Conservation (phyloP, 148 eudicot species). For the Chenopodium album region DNA sequence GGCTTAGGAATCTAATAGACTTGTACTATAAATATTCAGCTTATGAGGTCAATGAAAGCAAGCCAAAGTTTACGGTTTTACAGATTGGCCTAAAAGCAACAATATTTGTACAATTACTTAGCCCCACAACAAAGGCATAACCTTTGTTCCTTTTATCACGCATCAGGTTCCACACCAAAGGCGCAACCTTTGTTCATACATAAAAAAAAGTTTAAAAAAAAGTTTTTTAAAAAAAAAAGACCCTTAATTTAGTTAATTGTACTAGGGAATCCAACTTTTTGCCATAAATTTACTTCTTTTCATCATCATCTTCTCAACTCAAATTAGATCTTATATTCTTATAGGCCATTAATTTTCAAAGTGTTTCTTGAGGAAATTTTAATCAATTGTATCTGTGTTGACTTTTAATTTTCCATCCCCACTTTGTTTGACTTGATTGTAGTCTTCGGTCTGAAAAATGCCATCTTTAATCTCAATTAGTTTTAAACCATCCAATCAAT, state of each 20-base stretch:
- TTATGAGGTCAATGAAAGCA: too few species aligned
- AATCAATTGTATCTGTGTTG: neutral
- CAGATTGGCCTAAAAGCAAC: constrained; percentile 17
- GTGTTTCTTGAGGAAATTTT: too few species aligned
- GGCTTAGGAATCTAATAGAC: too few species aligned
- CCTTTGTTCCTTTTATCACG: too few species aligned
- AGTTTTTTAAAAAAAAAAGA: too few species aligned
- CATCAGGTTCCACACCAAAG: neutral
- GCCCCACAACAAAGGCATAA: neutral
- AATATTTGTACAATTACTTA: neutral
- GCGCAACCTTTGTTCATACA: neutral
- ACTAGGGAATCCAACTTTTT: neutral
- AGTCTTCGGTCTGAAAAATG: constrained; percentile 12
- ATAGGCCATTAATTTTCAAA: too few species aligned
- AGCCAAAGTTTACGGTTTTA: too few species aligned
- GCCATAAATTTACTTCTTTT: neutral
- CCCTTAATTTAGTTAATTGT: neutral
- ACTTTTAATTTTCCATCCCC: neutral
- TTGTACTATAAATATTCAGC: too few species aligned
- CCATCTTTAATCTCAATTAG: neutral
- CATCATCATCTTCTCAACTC: constrained; percentile 8
- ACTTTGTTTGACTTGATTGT: constrained; percentile 14
- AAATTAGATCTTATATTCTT: neutral
- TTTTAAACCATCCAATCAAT: neutral
- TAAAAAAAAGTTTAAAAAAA: neutral